A percentile compares a stretch with the other conserved stretches of the same genome.
Conservation (phyloP, 176 grass and related monocot species). For the Olyra latifolia region DNA sequence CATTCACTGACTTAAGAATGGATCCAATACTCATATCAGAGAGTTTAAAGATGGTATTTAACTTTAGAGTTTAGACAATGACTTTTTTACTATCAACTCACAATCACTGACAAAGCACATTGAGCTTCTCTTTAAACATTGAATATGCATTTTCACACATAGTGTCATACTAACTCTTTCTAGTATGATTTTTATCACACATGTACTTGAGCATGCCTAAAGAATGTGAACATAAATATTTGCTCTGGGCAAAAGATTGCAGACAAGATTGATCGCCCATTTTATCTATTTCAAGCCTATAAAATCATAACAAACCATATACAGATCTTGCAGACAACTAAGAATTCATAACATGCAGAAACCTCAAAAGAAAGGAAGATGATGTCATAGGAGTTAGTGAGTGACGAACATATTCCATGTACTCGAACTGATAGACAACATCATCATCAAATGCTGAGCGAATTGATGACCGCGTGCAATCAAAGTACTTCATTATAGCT, state of each 20-base stretch:
- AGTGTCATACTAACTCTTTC: background rate
- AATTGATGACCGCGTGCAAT: constrained; percentile 77
- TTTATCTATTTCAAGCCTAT: constrained; percentile 28
- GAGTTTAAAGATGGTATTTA: background rate
- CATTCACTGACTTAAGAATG: background rate
- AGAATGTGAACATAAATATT: background rate
- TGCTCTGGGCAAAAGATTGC: constrained; percentile 5
- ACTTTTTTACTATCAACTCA: background rate
- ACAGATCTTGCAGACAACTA: background rate
- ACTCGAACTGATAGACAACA: constrained; percentile 96
- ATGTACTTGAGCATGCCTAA: constrained; percentile 11
- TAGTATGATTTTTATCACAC: background rate
- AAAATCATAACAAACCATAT: constrained; percentile 11
- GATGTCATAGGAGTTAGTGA: constrained; percentile 24
- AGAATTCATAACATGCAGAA: background rate
- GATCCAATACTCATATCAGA: background rate
- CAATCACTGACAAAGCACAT: background rate
- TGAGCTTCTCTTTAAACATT: background rate
- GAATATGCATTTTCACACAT: background rate
- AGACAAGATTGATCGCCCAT: constrained; percentile 10
- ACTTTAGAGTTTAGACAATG: background rate
- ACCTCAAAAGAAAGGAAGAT: constrained; percentile 7
- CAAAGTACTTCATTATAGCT: constrained; percentile 88
- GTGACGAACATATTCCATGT: constrained; percentile 96
- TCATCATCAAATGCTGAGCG: constrained; percentile 90